These are phyloP conservation scores for Hemileccinum impolitum DNA, from an alignment of 768 basidiomycete genomes.

Conservation along the genomic window DNA sequence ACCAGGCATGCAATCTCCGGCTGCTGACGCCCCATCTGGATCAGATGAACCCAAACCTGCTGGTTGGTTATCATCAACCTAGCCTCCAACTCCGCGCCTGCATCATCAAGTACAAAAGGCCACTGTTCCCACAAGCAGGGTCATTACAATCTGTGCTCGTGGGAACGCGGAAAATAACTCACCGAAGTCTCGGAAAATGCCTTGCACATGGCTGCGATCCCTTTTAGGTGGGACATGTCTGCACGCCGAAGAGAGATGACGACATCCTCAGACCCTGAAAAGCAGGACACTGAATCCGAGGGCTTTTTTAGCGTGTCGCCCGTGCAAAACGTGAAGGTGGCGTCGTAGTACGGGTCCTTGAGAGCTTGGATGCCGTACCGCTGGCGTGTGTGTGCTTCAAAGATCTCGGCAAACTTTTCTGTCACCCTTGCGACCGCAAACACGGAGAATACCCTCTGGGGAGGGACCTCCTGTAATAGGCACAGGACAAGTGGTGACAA, in stretches of 20 bases:
- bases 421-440: slow-evolving; percentile 55
- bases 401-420: slow-evolving; percentile 42
- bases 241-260: slow-evolving; percentile 34
- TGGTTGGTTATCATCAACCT: slow-evolving; percentile 40
- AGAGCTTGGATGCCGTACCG: slow-evolving; percentile 19
- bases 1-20: slow-evolving; percentile 60
- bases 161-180: slow-evolving; percentile 18
- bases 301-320: slow-evolving; percentile 32
- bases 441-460: slow-evolving; percentile 48
- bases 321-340: slow-evolving; percentile 57
- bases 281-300: neutral
- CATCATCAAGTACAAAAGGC: slow-evolving; percentile 50
- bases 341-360: slow-evolving; percentile 55
- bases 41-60: slow-evolving; percentile 59
- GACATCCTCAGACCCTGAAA: slow-evolving; percentile 7
- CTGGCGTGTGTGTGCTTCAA: slow-evolving; percentile 33
- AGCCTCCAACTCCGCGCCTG: slow-evolving; percentile 51
- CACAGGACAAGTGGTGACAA: slow-evolving; percentile 10
- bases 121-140: slow-evolving; percentile 31
- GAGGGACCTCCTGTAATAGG: slow-evolving; percentile 10
- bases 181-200: slow-evolving; percentile 62
- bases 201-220: slow-evolving; percentile 45
- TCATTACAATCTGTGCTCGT: neutral
- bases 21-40: slow-evolving; percentile 21
- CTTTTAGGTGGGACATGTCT: slow-evolving; percentile 23